These are phyloP conservation scores for Pichia exigua DNA, from an alignment of 805 yeast species.

Conservation along the genomic window DNA sequence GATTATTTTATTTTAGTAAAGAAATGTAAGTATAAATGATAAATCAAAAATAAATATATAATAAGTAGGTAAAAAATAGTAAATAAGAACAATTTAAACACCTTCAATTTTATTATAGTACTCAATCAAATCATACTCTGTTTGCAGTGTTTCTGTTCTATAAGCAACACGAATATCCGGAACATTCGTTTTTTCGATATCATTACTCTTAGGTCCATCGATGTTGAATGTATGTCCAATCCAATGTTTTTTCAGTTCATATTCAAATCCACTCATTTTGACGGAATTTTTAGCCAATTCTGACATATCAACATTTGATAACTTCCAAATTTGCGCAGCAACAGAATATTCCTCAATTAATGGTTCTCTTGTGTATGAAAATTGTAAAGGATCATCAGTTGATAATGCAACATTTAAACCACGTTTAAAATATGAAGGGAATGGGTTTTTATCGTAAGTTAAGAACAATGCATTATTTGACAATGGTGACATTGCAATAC, in stretches of 20 bases:
- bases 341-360: constrained; percentile 96
- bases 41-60: neutral
- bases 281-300: constrained; percentile 93
- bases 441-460: constrained; percentile 96
- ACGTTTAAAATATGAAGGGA: constrained; percentile 80
- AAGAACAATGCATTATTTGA: constrained; percentile 93
- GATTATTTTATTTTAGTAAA: neutral
- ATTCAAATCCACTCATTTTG: constrained; percentile 89
- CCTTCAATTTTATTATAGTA: constrained; percentile 33
- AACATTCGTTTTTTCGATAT: constrained; percentile 89
- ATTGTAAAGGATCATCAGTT: constrained; percentile 96
- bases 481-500: constrained; percentile 97
- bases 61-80: neutral
- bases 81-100: neutral
- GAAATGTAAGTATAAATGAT: neutral
- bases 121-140: constrained; percentile 62
- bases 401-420: constrained; percentile 93
- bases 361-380: constrained; percentile 95
- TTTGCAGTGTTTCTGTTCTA: constrained; percentile 69
- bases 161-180: constrained; percentile 83
- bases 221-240: constrained; percentile 56
- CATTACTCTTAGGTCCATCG: constrained; percentile 72
- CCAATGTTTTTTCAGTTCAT: constrained; percentile 84
- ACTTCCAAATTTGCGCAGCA: constrained; percentile 94
- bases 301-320: constrained; percentile 94